Conservation (phyloP, 371 early-diverging fungal species). For the Aphelidium insulamus region DNA sequence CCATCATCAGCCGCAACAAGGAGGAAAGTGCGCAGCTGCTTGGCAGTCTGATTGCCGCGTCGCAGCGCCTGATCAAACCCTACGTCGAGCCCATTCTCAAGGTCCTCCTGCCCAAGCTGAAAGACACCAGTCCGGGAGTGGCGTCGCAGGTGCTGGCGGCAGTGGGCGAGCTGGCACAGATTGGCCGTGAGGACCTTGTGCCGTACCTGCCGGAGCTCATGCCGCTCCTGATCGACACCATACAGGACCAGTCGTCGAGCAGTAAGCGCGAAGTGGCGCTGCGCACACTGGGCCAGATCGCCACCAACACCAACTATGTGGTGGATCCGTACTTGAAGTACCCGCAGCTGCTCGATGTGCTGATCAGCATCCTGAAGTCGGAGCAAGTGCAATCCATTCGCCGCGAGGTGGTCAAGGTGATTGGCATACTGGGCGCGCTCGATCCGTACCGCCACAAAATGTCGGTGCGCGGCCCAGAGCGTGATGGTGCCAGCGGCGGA, state of each 20-base stretch:
- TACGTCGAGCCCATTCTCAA: conserved; percentile 75
- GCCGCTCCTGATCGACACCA: conserved; percentile 66
- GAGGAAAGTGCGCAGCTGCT: conserved; percentile 71
- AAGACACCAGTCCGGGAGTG: conserved; percentile 55
- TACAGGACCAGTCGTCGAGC: conserved; percentile 69
- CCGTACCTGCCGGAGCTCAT: conserved; percentile 61
- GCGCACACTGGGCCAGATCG: conserved; percentile 58
- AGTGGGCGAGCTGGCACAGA: conserved; percentile 66
- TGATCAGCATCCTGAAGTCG: conserved; percentile 60
- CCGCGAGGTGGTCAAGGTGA: conserved; percentile 60
- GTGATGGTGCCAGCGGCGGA: conserved; percentile 7
- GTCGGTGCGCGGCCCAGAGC: conserved; percentile 1
- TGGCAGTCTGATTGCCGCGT: conserved; percentile 40
- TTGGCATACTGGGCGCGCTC: conserved; percentile 87
- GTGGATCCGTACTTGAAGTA: conserved; percentile 78
- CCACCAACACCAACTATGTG: conserved; percentile 67
- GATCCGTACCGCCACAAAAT: conserved; percentile 85
- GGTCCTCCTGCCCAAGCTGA: conserved; percentile 57
- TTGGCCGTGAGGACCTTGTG: conserved; percentile 61
- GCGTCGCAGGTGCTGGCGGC: conserved; percentile 62
- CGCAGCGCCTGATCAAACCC: conserved; percentile 63
- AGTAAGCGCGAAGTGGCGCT: conserved; percentile 74
- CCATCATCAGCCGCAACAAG: conserved; percentile 47
- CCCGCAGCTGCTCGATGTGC: conserved; percentile 52
- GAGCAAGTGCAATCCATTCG: conserved; percentile 48